Base-by-base conservation (phyloP, 352 stramenopile genomes). In the Pythium vanterpoolii region DNA sequence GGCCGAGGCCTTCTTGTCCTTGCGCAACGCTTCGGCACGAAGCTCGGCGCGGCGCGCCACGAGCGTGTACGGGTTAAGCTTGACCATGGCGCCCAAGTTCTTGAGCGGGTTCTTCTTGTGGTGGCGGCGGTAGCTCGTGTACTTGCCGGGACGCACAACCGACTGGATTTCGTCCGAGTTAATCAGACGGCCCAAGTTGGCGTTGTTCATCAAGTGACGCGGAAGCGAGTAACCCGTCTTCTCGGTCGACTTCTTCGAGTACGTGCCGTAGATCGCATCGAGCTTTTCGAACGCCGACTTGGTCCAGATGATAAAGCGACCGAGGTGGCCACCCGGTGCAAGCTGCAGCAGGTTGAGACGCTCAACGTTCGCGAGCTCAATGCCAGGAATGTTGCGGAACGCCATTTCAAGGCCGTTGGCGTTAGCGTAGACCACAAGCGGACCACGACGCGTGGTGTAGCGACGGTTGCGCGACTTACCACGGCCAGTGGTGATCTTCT, bases 241-340 rank as follows among this genome's bases (percentile, higher is more conserved):
- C 34, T 86, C 76, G 28, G 76, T 64, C 62, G 85, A 90, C 77
- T 95, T 94, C 71, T 93, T 90, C 33, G 80, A 83, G 83, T 94
- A 96, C 56, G 89, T 97, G 72, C 96, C 96, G 79, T 98, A 99
- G 64, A 99, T 90, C 11, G 79, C 73, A 67, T 99, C 96, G 39
- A 99, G 83, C 72, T 96, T 90, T 73, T 99, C 93, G 65, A 99
- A 98, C 42, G 97, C 97, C 56, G 86, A 89, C 79, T 98, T 94
- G 68, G 96, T 99, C 96, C 96, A 99, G 76, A 99, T 93, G 74
- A 97, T 95, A 83, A 99, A 99, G 62, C 97, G 95, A 72, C 97
- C 97, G 65, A 99, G 85, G 87, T 99, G 97, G 63, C 97, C 97
- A 90, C 97, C 97, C 34, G 97, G 97, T 18, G 97, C 97, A 30